Base-by-base conservation (phyloP, 2,329 filamentous ascomycete genomes). In the Clonostachys sp. region DNA sequence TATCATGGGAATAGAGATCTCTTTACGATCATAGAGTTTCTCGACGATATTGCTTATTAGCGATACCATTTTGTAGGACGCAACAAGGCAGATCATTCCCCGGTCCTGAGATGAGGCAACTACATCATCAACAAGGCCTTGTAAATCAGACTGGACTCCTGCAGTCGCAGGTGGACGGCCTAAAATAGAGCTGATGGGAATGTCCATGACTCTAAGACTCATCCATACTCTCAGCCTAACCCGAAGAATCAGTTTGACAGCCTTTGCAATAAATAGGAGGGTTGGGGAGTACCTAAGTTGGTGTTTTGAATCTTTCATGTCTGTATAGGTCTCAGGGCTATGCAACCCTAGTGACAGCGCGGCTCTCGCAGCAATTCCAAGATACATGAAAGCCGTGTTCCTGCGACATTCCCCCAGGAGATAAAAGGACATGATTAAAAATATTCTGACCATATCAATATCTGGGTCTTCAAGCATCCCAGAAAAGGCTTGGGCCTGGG, bases 371-470 rank as follows among this genome's bases (percentile, higher is more conserved):
- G 81, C 80, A 10, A 84, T 74, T 0, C 80, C 80, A 3, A 84
- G 58, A 47, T 84, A 84, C 76, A 84, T 82, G 45, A 81, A 84
- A 0, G 80, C 80, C 1, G 80, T 71, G 48, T 83, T 83, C 10
- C 79, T 67, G 34, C 77, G 76, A 45, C 79, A 82, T 5, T 76
- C 75, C 0, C 76, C 78, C 5, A 81, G 67, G 71, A 81, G 78
- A 52, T 80, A 83, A 50, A 81, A 80, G 1, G 78, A 70, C 72
- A 83, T 76, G 13, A 82, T 63, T 0, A 80, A 58, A 50, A 80
- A 83, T 0, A 67, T 63, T 14, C 74, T 65, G 5, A 79, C 71
- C 55, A 80, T 65, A 42, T 77, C 68, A 12, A 80, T 61, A 36
- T 73, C 79, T 0, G 78, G 78, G 48, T 79, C 73, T 51, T 75